phyloP scores from a whole-genome alignment of 257 asterid species.

The Plantago ovata region DNA sequence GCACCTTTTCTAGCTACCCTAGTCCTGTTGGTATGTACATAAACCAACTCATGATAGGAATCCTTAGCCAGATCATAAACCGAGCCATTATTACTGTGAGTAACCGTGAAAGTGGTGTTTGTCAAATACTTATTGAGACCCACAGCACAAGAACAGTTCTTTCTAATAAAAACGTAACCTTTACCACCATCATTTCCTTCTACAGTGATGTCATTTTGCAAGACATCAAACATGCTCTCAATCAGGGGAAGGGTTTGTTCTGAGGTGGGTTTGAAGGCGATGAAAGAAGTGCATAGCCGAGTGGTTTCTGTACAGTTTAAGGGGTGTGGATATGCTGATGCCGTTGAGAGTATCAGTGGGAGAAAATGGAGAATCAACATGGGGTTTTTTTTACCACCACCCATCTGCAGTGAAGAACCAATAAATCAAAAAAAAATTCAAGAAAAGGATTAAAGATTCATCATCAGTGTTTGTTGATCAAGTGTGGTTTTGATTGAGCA shows the following conservation, averaged over 20 bases:
- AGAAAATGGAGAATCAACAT: constrained; percentile 36
- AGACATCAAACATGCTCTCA: constrained; percentile 91
- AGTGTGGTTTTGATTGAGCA: too few relatives aligned
- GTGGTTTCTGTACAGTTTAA: constrained; percentile 76
- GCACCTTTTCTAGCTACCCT: constrained; percentile 81
- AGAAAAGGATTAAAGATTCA: too few relatives aligned
- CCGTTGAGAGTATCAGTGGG: constrained; percentile 17
- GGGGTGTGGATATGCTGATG: constrained; percentile 45
- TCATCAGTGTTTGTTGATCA: too few relatives aligned
- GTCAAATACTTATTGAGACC: constrained; percentile 53
- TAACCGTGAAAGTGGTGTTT: constrained; percentile 76
- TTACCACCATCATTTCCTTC: constrained; percentile 80
- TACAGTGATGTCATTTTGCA: constrained; percentile 58
- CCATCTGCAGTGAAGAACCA: constrained; percentile 37
- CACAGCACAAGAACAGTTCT: constrained; percentile 91
- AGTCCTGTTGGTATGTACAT: constrained; percentile 61
- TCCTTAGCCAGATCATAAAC: constrained; percentile 60
- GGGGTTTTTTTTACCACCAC: constrained; percentile 16
- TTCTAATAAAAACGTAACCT: constrained; percentile 58
- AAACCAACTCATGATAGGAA: constrained; percentile 76
- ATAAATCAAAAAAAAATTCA: neutral
- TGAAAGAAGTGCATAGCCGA: constrained; percentile 73
- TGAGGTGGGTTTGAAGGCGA: constrained; percentile 75
- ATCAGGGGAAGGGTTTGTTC: constrained; percentile 57
- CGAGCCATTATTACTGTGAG: constrained; percentile 61